A percentile compares a stretch with the other conserved stretches of the same genome.
phyloP scores from a whole-genome alignment of 2,329 filamentous ascomycete genomes.

The Fusarium tuaranense region DNA sequence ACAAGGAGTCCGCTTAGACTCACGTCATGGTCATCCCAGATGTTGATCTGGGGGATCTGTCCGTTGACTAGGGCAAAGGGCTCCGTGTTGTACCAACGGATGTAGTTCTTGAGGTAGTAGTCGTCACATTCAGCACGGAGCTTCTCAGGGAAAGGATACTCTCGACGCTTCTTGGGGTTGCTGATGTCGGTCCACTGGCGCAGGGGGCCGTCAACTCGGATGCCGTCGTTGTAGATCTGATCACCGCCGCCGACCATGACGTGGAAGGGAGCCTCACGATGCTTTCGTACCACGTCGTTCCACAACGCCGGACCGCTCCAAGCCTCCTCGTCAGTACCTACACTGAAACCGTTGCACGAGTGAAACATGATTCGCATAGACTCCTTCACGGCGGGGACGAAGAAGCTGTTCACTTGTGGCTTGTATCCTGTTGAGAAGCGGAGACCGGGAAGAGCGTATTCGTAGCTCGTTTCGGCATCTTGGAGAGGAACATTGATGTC shows the following conservation, averaged over 20 bases:
- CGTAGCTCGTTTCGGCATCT: conserved; percentile 77
- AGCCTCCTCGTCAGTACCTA: conserved; percentile 84
- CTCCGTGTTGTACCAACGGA: conserved; percentile 85
- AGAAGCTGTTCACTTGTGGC: conserved; percentile 77
- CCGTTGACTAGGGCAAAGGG: conserved; percentile 88
- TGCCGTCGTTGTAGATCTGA: conserved; percentile 96
- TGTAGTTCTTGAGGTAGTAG: conserved; percentile 92
- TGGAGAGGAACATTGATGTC: conserved; percentile 82
- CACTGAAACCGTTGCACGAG: conserved; percentile 96
- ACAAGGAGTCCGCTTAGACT: conserved; percentile 47
- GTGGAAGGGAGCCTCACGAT: conserved; percentile 86
- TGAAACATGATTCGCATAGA: conserved; percentile 99
- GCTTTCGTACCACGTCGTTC: conserved; percentile 90
- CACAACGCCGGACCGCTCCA: conserved; percentile 94
- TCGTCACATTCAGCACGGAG: conserved; percentile 87
- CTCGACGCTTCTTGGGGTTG: conserved; percentile 84
- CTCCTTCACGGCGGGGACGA: conserved; percentile 83
- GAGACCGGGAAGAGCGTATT: conserved; percentile 79
- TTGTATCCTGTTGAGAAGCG: conserved; percentile 69
- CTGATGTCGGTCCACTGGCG: conserved; percentile 85
- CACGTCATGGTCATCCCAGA: conserved; percentile 96
- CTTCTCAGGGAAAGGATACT: conserved; percentile 80
- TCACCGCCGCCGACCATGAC: conserved; percentile 96
- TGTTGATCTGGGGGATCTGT: conserved; percentile 95
- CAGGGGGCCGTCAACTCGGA: conserved; percentile 86